phyloP scores from a whole-genome alignment of 2,329 filamentous ascomycete genomes.

The Exophiala bonariae region DNA sequence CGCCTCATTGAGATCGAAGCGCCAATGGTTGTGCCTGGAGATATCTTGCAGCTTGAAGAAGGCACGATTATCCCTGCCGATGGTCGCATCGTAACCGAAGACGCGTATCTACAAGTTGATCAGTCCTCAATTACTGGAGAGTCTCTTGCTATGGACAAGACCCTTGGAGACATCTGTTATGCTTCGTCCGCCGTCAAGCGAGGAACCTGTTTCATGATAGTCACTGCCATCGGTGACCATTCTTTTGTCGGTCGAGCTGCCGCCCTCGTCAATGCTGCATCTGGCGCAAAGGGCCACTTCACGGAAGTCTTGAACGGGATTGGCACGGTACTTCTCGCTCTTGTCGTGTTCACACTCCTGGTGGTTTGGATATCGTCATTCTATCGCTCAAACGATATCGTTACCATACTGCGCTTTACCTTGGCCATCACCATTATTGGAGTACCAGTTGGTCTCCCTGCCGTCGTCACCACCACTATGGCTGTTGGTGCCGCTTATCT shows the following conservation, averaged over 20 bases:
- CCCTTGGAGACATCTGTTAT: conserved; percentile 76
- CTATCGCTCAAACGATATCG: conserved; percentile 81
- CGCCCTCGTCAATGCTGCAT: conserved; percentile 77
- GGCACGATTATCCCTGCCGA: conserved; percentile 90
- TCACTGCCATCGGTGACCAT: conserved; percentile 82
- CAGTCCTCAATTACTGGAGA: conserved; percentile 91
- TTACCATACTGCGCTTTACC: conserved; percentile 78
- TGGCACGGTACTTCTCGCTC: conserved; percentile 73
- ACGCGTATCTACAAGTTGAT: conserved; percentile 84
- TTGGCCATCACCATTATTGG: conserved; percentile 88
- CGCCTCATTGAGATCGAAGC: conserved; percentile 76
- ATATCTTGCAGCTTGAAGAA: conserved; percentile 87
- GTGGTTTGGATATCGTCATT: conserved; percentile 84
- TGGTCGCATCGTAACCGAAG: conserved; percentile 79
- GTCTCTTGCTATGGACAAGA: conserved; percentile 88
- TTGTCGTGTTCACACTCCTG: conserved; percentile 78
- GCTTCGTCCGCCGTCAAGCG: conserved; percentile 88
- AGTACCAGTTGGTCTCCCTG: conserved; percentile 89
- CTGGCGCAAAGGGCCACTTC: conserved; percentile 77
- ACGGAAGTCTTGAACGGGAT: conserved; percentile 89
- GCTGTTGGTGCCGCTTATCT: conserved; percentile 89
- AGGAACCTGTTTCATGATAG: conserved; percentile 79
- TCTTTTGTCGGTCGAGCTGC: conserved; percentile 89
- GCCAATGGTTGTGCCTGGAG: conserved; percentile 81
- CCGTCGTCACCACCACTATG: conserved; percentile 93